phyloP scores from a whole-genome alignment of 768 basidiomycete genomes.

The Termitomyces sp. region DNA sequence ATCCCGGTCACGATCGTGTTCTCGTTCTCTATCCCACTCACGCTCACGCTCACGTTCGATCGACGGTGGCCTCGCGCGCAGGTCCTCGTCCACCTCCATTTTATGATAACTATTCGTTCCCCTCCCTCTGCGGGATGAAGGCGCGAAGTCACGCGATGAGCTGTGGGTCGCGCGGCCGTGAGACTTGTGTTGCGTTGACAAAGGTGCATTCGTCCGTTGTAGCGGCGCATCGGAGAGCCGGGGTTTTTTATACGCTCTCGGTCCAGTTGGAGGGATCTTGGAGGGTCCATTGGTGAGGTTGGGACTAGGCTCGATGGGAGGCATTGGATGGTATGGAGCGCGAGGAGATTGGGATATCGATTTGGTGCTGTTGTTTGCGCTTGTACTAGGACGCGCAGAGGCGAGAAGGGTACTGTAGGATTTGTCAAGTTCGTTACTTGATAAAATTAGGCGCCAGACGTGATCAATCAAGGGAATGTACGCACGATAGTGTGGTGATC shows the following conservation, averaged over 20 bases:
- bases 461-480: slow-evolving; percentile 17
- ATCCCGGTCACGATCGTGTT: not conserved
- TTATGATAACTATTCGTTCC: slow-evolving; percentile 20
- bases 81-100: slow-evolving; percentile 57
- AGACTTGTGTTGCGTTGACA: slow-evolving; percentile 18
- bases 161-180: slow-evolving; percentile 6
- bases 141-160: slow-evolving; percentile 20
- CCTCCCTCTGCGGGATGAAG: slow-evolving; percentile 11
- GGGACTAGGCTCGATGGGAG: slow-evolving; percentile 14
- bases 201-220: not conserved
- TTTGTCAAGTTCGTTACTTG: slow-evolving; percentile 73
- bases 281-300: slow-evolving; percentile 22
- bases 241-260: slow-evolving; percentile 76
- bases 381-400: slow-evolving; percentile 34
- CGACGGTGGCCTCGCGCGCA: slow-evolving; percentile 37
- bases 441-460: slow-evolving; percentile 11
- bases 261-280: slow-evolving; percentile 71
- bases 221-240: slow-evolving; percentile 54
- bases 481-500: slow-evolving; percentile 69
- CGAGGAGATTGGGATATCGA: slow-evolving; percentile 44
- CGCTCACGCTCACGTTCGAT: slow-evolving; percentile 28
- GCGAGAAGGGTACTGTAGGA: slow-evolving; percentile 59
- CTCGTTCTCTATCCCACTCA: slow-evolving; percentile 22
- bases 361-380: slow-evolving; percentile 27
- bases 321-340: slow-evolving; percentile 33